Evolutionary conservation across 306 rosid genomes (phyloP), one percentile per base, ranked within the genome.

Genomic region (Trichosanthes cucumerina): DNA sequence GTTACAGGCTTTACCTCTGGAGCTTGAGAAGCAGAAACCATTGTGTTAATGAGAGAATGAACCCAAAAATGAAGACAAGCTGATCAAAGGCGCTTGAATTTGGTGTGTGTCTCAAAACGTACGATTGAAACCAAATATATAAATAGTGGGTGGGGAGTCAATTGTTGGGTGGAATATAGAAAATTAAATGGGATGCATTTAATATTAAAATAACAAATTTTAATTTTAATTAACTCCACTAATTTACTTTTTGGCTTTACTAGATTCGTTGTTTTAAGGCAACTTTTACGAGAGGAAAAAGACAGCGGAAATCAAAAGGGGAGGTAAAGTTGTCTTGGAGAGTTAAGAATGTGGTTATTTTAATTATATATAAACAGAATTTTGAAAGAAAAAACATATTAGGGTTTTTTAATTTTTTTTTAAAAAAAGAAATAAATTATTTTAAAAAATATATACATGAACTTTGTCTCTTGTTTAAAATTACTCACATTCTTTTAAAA

Each of bases 11-110:
- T 53, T 3, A 75, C 79, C 79, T 53, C 53, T 3, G 86, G 88
- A 74, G 87, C 6, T 44, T 71, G 84, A 82, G 96, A 85, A 86
- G 86, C 64, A 79, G 93, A 80, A 43, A 85, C 88, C 97, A 93
- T 87, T 66, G 77, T 83, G n/a, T 68, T 16, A 8, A 21, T 54
- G 21, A 19, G 21, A 19, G 46, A 69, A 66, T 44, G 10, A 41
- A 63, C 38, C 47, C 19, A 33, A 47, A 43, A 79, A 80, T 77
- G 31, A 70, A 72, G 83, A 36, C 38, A 66, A 44, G 24, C 62
- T 79, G 38, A 36, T n/a, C n/a, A n/a, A 8, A 34, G 15, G 52
- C 69, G 52, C 69, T 80, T 79, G 81, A 33, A 19, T 19, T 80
- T 81, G 84, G 73, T 46, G 80, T 78, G 58, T 73, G 75, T 78